Evolutionary conservation across 2,329 filamentous ascomycete genomes (phyloP).

Genomic region (Trichoderma asperellum): DNA sequence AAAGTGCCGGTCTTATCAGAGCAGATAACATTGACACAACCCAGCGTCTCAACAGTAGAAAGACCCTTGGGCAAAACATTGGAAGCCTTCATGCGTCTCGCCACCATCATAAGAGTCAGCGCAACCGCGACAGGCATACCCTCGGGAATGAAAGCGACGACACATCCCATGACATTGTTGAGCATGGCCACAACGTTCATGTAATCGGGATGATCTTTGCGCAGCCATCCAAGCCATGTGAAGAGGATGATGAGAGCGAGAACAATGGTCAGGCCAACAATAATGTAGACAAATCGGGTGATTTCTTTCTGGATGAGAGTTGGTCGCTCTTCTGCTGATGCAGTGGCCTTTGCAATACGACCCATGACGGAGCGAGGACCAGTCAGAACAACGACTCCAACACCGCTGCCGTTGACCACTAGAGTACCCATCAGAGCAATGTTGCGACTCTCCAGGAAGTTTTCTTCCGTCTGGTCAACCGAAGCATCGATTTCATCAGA

Average conservation of each 20-base stretch:
- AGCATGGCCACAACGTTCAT: slow-evolving; percentile 50
- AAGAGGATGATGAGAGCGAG: slow-evolving; percentile 49
- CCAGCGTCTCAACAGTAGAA: slow-evolving; percentile 48
- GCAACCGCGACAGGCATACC: slow-evolving; percentile 47
- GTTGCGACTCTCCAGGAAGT: slow-evolving; percentile 50
- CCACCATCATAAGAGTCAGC: slow-evolving; percentile 49
- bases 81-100: slow-evolving; percentile 48
- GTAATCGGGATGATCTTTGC: slow-evolving; percentile 42
- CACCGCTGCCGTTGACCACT: slow-evolving; percentile 47
- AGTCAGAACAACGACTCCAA: slow-evolving; percentile 48
- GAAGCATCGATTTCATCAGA: slow-evolving; percentile 48
- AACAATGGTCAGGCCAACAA: slow-evolving; percentile 45
- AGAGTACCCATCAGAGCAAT: slow-evolving; percentile 50
- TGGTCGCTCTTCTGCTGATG: slow-evolving; percentile 43
- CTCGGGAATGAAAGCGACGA: slow-evolving; percentile 48
- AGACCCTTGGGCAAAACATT: slow-evolving; percentile 49
- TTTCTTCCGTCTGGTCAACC: slow-evolving; percentile 45
- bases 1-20: slow-evolving; percentile 50
- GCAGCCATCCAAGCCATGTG: slow-evolving; percentile 50
- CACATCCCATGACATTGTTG: slow-evolving; percentile 51
- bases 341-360: slow-evolving; percentile 45
- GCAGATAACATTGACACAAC: slow-evolving; percentile 50
- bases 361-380: slow-evolving; percentile 49
- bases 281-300: slow-evolving; percentile 49
- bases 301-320: slow-evolving; percentile 50